Percentiles rank a stretch among this genome's conserved stretches.
phyloP scores from a whole-genome alignment of 2,329 filamentous ascomycete genomes.

The Botrytis galanthina region DNA sequence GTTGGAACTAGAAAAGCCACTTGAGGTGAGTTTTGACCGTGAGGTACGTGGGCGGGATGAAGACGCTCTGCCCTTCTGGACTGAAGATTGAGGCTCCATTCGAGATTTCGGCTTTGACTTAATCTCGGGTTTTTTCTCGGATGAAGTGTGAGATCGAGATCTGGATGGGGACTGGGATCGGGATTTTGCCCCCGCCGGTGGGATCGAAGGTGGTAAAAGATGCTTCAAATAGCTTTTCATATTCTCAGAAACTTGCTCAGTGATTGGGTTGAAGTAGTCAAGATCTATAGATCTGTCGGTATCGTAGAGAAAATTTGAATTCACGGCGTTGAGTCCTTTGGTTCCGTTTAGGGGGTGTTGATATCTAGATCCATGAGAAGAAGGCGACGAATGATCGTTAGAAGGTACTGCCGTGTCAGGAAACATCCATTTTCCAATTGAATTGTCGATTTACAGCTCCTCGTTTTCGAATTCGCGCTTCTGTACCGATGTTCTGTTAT shows the following conservation, averaged over 20 bases:
- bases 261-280: background rate
- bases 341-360: background rate
- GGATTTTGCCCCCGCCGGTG: background rate
- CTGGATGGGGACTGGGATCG: background rate
- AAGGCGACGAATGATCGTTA: background rate
- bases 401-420: slow-evolving; percentile 13
- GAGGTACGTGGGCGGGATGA: background rate
- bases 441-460: background rate
- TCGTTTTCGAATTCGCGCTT: background rate
- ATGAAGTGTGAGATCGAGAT: background rate
- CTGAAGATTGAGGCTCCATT: background rate
- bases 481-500: background rate
- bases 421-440: slow-evolving; percentile 11
- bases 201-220: slow-evolving; percentile 7
- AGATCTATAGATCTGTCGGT: slow-evolving; percentile 1
- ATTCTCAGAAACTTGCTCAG: background rate
- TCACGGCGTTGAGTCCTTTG: background rate
- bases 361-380: slow-evolving; percentile 12
- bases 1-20: background rate
- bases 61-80: background rate
- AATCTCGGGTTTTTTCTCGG: background rate
- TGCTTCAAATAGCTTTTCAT: slow-evolving; percentile 18
- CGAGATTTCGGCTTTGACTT: slow-evolving; percentile 1
- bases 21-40: background rate
- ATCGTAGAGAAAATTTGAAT: background rate